phyloP scores from a whole-genome alignment of 495 filamentous ascomycete genomes.

The Beverwykella pulmonaria region DNA sequence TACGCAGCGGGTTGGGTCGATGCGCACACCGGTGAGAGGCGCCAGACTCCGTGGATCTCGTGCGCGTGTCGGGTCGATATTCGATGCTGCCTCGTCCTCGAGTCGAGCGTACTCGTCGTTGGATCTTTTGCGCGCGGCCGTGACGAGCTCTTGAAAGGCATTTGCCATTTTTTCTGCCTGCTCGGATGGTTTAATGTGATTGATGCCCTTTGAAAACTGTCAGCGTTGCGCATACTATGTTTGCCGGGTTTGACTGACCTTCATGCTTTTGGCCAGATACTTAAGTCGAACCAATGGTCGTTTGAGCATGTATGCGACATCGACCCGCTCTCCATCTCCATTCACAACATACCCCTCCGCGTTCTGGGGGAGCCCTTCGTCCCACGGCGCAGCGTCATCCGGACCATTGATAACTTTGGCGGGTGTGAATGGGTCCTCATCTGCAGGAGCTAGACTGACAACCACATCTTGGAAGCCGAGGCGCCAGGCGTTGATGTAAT shows the following conservation, averaged over 20 bases:
- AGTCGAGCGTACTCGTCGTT: conserved; percentile 84
- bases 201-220: conserved; percentile 50
- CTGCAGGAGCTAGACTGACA: conserved; percentile 81
- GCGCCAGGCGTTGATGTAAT: conserved; percentile 89
- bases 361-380: conserved; percentile 73
- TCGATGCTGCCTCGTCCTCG: conserved; percentile 86
- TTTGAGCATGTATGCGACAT: conserved; percentile 92
- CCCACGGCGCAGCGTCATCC: conserved; percentile 57
- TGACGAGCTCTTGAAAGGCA: conserved; percentile 71
- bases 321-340: conserved; percentile 82
- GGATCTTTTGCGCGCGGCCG: conserved; percentile 73
- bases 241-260: conserved; percentile 60
- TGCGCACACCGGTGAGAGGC: conserved; percentile 65
- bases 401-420: conserved; percentile 46
- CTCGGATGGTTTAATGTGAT: conserved; percentile 56
- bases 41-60: conserved; percentile 77
- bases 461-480: conserved; percentile 95
- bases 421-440: conserved; percentile 48
- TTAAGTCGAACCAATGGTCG: conserved; percentile 86
- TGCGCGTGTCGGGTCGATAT: conserved; percentile 75
- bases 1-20: conserved; percentile 75
- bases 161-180: conserved; percentile 60
- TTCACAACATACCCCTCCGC: conserved; percentile 77
- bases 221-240: conserved; percentile 42
- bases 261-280: conserved; percentile 81